Conservation (phyloP, 129 eudicot species). For the Gnaphalium uliginosum region DNA sequence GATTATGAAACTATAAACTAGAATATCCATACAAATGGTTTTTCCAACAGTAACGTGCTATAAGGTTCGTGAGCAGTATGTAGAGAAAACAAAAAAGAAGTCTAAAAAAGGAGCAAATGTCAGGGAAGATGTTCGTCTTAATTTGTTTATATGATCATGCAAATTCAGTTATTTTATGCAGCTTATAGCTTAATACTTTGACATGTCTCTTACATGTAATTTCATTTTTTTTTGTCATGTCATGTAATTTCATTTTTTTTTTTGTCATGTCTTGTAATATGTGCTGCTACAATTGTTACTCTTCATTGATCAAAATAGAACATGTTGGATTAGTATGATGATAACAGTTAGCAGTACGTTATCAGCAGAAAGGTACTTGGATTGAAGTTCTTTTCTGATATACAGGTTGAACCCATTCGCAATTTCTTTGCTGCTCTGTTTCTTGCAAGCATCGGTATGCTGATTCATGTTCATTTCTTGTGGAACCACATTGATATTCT, state of each 20-base stretch:
- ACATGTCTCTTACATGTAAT: neutral
- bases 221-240: too few species aligned
- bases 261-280: neutral
- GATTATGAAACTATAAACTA: neutral
- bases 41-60: neutral
- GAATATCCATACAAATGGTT: neutral
- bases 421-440: constrained; percentile 99
- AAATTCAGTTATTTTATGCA: neutral
- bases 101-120: neutral
- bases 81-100: neutral
- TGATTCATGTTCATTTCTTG: constrained; percentile 96
- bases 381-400: constrained; percentile 24
- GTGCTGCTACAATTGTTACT: neutral
- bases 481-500: constrained; percentile 97
- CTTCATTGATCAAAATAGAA: neutral
- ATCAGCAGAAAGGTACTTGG: neutral
- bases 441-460: constrained; percentile 98
- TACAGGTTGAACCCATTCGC: constrained; percentile 97
- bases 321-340: neutral
- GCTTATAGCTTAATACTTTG: neutral
- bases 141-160: neutral
- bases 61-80: neutral
- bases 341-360: neutral
- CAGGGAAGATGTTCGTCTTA: neutral
- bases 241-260: neutral